Base-by-base conservation (phyloP, 148 eudicot species). In the Agrostemma githago region DNA sequence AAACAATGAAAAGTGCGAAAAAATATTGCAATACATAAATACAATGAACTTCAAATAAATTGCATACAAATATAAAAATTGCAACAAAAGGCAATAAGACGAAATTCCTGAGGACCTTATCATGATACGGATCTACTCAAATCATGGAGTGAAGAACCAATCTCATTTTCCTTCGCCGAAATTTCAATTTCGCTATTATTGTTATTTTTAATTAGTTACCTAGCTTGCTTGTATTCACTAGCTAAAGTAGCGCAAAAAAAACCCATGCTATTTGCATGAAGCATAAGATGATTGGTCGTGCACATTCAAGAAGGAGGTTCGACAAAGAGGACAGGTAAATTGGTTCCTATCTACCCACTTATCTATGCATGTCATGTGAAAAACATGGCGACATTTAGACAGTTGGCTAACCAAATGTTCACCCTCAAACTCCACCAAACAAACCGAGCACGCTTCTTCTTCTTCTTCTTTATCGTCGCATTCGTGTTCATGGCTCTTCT, bases 271-370 rank as follows among this genome's bases (percentile, higher is more conserved):
- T 66, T 39, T 48, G 72, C 74, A 67, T 46, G 72, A 66, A 48
- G 34, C 76, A 66, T 71, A 66, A 54, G 66, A 68, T 2, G 51
- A 38, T 19, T 69, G 71, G 39, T 46, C 76, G 72, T 72, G 79
- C 83, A 76, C 46, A 59, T 68, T 65, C 62, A 83, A 77, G 60
- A 83, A 66, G 34, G 75, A 69, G 16, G 87, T 75, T 85, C 97
- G 80, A 78, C 97, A 92, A 77, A 92, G 89, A 15, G 97, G 97
- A 77, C 97, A 92, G 4, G 89, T 88, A 76, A 84, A 92, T 51
- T 82, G 86, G 51, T 79, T 77, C 62, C 70, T 76, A 34, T 80
- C 74, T 8, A 87, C 76, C 97, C 97, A 92, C 71, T 73, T 86
- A 68, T 85, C 82, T 44, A 92, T 83, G 75, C 95, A 92, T 6